Percentiles rank a stretch among this genome's conserved stretches.
These are phyloP conservation scores for Maudiozyma humilis DNA, from an alignment of 1,139 yeast genomes.

Conservation along the genomic window DNA sequence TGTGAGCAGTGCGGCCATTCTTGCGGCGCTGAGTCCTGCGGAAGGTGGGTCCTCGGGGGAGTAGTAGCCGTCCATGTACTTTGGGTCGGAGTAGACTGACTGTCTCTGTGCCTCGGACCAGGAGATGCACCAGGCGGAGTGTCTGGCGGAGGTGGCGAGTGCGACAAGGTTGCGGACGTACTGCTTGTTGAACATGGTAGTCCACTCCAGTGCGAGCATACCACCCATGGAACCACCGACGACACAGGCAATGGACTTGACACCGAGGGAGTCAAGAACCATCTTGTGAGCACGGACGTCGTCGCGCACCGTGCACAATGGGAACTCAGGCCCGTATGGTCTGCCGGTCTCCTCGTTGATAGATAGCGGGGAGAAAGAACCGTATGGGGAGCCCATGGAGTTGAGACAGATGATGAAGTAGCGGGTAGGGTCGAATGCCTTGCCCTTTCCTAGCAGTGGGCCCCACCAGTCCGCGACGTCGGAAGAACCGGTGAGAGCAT, in stretches of 20 bases:
- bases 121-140: conserved; percentile 96
- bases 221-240: conserved; percentile 99
- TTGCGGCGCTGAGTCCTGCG: conserved; percentile 87
- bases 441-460: conserved; percentile 75
- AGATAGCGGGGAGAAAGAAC: conserved; percentile 87
- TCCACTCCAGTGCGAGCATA: conserved; percentile 88
- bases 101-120: conserved; percentile 99
- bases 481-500: conserved; percentile 90
- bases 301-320: conserved; percentile 83
- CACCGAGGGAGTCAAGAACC: conserved; percentile 65
- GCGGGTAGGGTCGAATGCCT: conserved; percentile 84
- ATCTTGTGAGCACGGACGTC: conserved; percentile 75
- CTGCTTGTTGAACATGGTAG: conserved; percentile 55
- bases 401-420: conserved; percentile 82
- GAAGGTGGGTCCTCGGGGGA: conserved; percentile 68
- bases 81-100: conserved; percentile 89
- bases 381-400: conserved; percentile 92
- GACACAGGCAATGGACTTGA: conserved; percentile 68
- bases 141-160: conserved; percentile 87
- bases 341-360: conserved; percentile 62
- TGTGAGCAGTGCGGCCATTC: conserved; percentile 92
- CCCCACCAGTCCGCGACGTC: conserved; percentile 99
- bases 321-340: conserved; percentile 89
- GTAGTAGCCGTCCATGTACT: conserved; percentile 82
- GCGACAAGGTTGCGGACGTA: conserved; percentile 73